Conservation (phyloP, 148 eudicot genomes). For the Tetragonia tetragonoides region DNA sequence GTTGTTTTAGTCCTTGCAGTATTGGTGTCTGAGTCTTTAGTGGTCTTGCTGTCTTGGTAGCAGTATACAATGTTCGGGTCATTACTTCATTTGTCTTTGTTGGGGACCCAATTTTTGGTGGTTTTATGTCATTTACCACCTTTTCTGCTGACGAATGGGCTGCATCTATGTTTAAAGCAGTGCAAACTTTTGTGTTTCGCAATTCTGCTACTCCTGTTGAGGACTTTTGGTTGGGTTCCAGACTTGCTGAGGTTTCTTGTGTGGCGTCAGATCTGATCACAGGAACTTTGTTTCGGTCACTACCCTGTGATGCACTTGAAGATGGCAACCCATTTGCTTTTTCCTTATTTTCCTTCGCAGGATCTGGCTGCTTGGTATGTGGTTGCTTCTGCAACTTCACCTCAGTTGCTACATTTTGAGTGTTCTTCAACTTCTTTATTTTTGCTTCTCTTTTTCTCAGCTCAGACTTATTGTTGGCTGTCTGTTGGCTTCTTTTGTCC, state of each 20-base stretch:
- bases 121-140: constrained; percentile 22
- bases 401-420: constrained; percentile 29
- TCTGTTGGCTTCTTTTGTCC: constrained; percentile 29
- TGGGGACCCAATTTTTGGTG: constrained; percentile 27
- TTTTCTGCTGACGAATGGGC: constrained; percentile 26
- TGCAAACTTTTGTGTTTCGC: constrained; percentile 16
- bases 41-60: constrained; percentile 25
- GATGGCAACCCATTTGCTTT: constrained; percentile 24
- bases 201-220: constrained; percentile 22
- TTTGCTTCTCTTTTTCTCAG: constrained; percentile 23
- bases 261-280: constrained; percentile 14
- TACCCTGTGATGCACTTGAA: constrained; percentile 26
- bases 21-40: constrained; percentile 34
- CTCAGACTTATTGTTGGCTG: constrained; percentile 27
- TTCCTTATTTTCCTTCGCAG: constrained; percentile 25
- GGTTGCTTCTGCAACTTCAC: constrained; percentile 28
- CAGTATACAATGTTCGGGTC: constrained; percentile 27
- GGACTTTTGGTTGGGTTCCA: constrained; percentile 24
- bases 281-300: constrained; percentile 21
- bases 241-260: constrained; percentile 19
- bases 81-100: constrained; percentile 41
- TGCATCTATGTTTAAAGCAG: constrained; percentile 20
- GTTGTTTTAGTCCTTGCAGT: constrained; percentile 36
- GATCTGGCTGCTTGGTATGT: constrained; percentile 18
- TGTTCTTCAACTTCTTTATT: constrained; percentile 20